Conservation (phyloP, 352 stramenopile genomes). For the Elongisporangium undulatum region DNA sequence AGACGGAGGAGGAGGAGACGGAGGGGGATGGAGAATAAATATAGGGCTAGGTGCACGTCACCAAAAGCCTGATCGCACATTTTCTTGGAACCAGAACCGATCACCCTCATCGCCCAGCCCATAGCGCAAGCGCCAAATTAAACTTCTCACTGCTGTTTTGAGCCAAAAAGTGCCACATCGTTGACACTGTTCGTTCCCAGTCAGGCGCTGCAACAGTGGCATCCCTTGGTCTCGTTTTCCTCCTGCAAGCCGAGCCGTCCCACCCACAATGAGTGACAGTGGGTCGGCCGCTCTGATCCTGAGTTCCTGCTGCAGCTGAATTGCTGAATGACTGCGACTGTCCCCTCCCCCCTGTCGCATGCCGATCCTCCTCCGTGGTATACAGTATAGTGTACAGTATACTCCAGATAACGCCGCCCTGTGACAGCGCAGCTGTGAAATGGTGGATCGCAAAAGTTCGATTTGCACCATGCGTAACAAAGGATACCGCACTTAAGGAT, state of each 20-base stretch:
- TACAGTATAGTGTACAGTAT: background rate
- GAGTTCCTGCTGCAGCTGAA: background rate
- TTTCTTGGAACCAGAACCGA: background rate
- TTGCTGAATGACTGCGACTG: background rate
- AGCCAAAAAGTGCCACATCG: background rate
- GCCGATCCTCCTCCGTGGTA: background rate
- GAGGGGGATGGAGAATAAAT: conserved; percentile 4
- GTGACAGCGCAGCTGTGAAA: background rate
- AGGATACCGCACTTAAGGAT: background rate
- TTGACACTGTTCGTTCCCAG: background rate
- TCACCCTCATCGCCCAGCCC: background rate
- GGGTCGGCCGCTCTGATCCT: background rate
- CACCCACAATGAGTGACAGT: background rate
- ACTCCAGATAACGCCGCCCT: background rate
- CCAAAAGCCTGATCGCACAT: background rate
- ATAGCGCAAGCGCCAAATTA: background rate
- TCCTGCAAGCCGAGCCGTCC: background rate
- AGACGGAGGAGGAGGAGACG: background rate
- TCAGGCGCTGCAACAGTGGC: background rate
- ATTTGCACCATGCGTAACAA: background rate
- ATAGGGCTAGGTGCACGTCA: background rate
- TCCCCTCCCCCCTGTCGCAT: background rate
- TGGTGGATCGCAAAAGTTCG: background rate
- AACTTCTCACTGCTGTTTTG: background rate
- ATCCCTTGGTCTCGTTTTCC: background rate